Conservation (phyloP, 176 grass and related monocot species). For the Luzula sylvatica region DNA sequence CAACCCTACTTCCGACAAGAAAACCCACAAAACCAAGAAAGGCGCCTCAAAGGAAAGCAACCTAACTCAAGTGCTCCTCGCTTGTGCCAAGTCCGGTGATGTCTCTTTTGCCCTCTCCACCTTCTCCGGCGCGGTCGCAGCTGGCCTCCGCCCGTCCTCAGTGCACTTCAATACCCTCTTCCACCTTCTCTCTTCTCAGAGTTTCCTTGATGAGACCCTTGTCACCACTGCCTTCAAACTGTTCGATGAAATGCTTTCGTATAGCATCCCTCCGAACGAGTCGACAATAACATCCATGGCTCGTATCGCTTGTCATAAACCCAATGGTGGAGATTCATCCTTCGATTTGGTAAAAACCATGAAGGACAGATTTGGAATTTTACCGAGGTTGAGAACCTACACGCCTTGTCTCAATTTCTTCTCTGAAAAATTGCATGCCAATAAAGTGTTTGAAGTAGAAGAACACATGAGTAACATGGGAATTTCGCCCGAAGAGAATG, state of each 20-base stretch:
- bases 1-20: background rate
- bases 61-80: conserved; percentile 35
- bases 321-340: conserved; percentile 38
- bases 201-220: background rate
- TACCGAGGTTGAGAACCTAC: conserved; percentile 71
- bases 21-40: conserved; percentile 1
- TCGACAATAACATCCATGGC: conserved; percentile 36
- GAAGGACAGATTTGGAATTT: conserved; percentile 44
- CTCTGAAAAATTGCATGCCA: conserved; percentile 30
- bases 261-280: conserved; percentile 19
- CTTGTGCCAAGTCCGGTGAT: conserved; percentile 15
- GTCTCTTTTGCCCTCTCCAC: conserved; percentile 37
- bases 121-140: conserved; percentile 32
- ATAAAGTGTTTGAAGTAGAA: conserved; percentile 52
- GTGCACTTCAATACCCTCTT: conserved; percentile 71
- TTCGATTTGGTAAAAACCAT: conserved; percentile 56
- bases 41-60: conserved; percentile 6
- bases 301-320: conserved; percentile 15
- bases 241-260: conserved; percentile 34
- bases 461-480: conserved; percentile 47
- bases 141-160: conserved; percentile 41
- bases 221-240: conserved; percentile 20
- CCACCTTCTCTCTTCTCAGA: conserved; percentile 31
- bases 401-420: conserved; percentile 52
- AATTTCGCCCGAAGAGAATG: conserved; percentile 51